phyloP scores from a whole-genome alignment of 2,329 filamentous ascomycete species.

The Epichloe festucae region DNA sequence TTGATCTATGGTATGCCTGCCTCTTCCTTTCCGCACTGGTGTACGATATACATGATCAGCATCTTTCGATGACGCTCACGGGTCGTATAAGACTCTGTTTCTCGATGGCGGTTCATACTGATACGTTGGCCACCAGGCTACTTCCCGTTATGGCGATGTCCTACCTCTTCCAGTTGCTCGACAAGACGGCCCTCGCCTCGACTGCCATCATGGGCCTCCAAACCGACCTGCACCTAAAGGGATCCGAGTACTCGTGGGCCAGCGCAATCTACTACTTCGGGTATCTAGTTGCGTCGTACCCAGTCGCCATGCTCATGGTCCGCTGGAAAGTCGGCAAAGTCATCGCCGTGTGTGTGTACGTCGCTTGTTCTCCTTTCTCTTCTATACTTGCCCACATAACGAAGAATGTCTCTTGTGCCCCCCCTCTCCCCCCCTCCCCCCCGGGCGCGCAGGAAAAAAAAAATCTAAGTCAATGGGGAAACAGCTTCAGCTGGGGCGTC shows the following conservation, averaged over 20 bases:
- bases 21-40: not conserved
- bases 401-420: not conserved
- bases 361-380: not conserved
- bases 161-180: constrained; percentile 48
- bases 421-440: too few species aligned
- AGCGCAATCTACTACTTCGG: constrained; percentile 38
- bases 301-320: constrained; percentile 14
- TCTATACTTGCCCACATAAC: not conserved
- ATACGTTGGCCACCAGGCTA: constrained; percentile 19
- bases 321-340: constrained; percentile 16
- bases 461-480: not conserved
- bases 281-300: constrained; percentile 25
- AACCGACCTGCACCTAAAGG: constrained; percentile 30
- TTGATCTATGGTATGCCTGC: constrained; percentile 41
- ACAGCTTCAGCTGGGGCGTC: constrained; percentile 19
- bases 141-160: constrained; percentile 38
- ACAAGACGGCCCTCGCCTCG: constrained; percentile 44
- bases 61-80: too few species aligned
- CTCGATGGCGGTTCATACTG: too few species aligned
- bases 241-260: constrained; percentile 39
- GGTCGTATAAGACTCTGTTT: too few species aligned
- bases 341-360: constrained; percentile 12
- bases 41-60: too few species aligned
- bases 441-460: not conserved
- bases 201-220: constrained; percentile 36